Evolutionary conservation across 306 rosid species (phyloP), one percentile per base, ranked within the genome.

Genomic region (Prunus salicina): DNA sequence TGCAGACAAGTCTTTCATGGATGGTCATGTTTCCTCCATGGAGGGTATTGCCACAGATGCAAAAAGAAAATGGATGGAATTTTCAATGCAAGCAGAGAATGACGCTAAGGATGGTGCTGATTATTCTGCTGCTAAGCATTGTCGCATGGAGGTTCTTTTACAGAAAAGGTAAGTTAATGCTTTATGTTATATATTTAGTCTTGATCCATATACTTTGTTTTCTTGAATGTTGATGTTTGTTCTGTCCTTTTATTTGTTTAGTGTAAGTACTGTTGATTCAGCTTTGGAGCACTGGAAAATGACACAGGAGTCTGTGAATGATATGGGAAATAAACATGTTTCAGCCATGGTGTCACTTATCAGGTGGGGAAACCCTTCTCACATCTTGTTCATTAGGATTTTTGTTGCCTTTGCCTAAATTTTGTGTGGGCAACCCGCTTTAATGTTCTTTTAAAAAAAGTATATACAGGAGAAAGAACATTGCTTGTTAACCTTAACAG

Each of bases 11-110:
- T 55, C 86, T 66, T 92, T 96, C 79, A 78, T 96, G 86, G 96
- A 91, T 78, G 86, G 80, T 65, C 96, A 96, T 13, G 87, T 88
- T 77, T 88, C 86, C 19, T 89, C 97, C 14, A 56, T 95, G 81
- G 93, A 82, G 53, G 93, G 89, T 73, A 84, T 91, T 71, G 79
- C 88, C 56, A 82, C 80, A 25, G 83, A 86, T 69, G 96, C 98
- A 7, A 95, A 95, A 81, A 85, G 99, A 64, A 95, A 95, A 83
- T 95, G 99, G 99, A 87, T 88, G 70, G 78, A 88, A 28, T 95
- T 87, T 77, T 86, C 89, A 58, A n/a, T 61, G 28, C 90, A 91
- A 70, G 95, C 97, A 20, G 98, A 91, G 74, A 88, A 82, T 51
- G 96, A 89, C 53, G 84, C 87, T 6, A 92, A 77, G 73, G 98